Evolutionary conservation across 129 eudicot genomes (phyloP).

Genomic region (Flaveria trinervia): DNA sequence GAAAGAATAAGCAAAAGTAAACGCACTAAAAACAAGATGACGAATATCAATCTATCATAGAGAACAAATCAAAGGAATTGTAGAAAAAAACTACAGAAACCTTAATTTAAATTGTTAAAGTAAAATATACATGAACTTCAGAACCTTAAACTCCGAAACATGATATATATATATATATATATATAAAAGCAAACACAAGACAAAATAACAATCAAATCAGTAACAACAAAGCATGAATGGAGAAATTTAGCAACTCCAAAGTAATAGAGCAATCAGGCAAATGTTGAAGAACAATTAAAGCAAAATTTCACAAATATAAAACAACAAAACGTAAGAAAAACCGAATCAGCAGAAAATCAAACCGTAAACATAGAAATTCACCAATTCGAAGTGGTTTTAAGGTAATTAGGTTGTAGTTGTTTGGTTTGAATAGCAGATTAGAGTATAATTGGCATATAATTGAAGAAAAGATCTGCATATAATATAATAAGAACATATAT

Average conservation of each 20-base stretch:
- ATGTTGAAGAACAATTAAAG: too few relatives aligned
- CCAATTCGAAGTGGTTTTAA: background rate
- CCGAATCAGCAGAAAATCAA: slow-evolving; percentile 24
- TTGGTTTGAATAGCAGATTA: background rate
- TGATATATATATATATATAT: background rate
- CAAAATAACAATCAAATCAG: slow-evolving; percentile 20
- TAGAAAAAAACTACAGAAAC: slow-evolving; percentile 13
- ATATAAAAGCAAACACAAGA: background rate
- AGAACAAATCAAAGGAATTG: slow-evolving; percentile 1
- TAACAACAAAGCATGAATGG: slow-evolving; percentile 8
- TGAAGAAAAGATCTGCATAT: slow-evolving; percentile 30
- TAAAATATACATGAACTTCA: background rate
- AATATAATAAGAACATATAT: slow-evolving; percentile 19
- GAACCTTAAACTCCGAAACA: background rate
- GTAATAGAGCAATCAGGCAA: background rate
- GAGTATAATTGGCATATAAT: background rate
- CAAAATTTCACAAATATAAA: too few relatives aligned
- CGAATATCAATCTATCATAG: slow-evolving; percentile 16
- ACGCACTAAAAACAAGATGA: slow-evolving; percentile 20
- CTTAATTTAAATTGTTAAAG: slow-evolving; percentile 13
- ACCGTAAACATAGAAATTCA: slow-evolving; percentile 7
- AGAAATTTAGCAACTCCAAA: slow-evolving; percentile 6
- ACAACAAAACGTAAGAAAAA: background rate
- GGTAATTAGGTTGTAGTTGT: slow-evolving; percentile 12
- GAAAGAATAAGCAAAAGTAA: slow-evolving; percentile 37